Evolutionary conservation across 805 yeast species (phyloP), one percentile per base, ranked within the genome.

Genomic region (Candida loeiensis): DNA sequence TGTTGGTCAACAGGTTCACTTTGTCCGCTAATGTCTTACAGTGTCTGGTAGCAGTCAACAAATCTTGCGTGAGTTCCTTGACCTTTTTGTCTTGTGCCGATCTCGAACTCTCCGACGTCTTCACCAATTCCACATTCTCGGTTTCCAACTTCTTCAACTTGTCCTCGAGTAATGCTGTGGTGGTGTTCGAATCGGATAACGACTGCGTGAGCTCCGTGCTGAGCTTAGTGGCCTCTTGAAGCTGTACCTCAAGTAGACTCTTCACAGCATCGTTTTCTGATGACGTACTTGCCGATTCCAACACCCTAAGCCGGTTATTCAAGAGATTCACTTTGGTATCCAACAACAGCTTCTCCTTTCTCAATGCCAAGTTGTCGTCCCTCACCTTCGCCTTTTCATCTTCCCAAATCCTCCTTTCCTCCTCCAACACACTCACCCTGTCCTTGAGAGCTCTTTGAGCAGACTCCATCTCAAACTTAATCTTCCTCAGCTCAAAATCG

Each of bases 1-100:
- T 31, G 14, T 36, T 40, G 16, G 34, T 40, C 14, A 54, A 40
- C 9, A 50, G 55, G 19, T 46, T 50, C 22, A 66, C 50, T 34
- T 60, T 59, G 28, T 47, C 52, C 4, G 61, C 61, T 30, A 66
- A 54, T 41, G 49, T 58, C 7, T 58, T 47, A 43, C 66, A 63
- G 28, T 59, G 62, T 8, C 54, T 48, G 12, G 56, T 54, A 12
- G 58, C 51, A 29, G 51, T 56, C 15, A 50, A 44, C n/a, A 69
- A 45, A 28, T 70, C 73, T 12, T 55, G 53, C 0, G 55, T 45
- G 34, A 66, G 46, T 7, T 48, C 43, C n/a, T 53, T 53, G 28
- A 59, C 46, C 25, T 58, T 60, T 4, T 38, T 31, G 20, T 64
- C 67, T 18, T 70, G 49, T 14, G 53, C 49, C 12, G 41, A 48